phyloP scores from a whole-genome alignment of 1,284 basidiomycete species.

The Ustilago lituana region DNA sequence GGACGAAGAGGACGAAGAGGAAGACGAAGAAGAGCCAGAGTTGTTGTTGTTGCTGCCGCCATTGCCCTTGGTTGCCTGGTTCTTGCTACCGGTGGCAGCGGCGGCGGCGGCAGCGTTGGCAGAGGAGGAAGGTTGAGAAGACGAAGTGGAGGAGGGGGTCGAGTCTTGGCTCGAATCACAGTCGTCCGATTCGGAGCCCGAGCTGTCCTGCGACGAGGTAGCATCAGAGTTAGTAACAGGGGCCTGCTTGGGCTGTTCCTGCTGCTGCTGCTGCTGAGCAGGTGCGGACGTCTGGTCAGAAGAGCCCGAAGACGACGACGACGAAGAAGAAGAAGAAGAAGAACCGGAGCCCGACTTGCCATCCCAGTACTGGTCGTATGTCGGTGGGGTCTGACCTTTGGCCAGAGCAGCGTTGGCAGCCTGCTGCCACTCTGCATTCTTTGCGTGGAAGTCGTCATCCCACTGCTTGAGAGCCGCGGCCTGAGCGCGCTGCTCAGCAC shows the following conservation, averaged over 20 bases:
- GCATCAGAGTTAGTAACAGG: neutral
- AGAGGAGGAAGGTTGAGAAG: neutral
- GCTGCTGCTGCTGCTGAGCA: slow-evolving; percentile 1
- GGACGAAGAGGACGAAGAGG: slow-evolving; percentile 58
- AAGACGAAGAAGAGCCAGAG: slow-evolving; percentile 45
- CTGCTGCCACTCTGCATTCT: slow-evolving; percentile 56
- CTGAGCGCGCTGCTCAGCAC: slow-evolving; percentile 38
- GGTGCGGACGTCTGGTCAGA: slow-evolving; percentile 22
- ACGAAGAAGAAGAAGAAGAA: slow-evolving; percentile 64
- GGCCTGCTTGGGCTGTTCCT: neutral
- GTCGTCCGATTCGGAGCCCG: slow-evolving; percentile 18
- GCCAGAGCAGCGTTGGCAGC: slow-evolving; percentile 47
- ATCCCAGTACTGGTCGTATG: slow-evolving; percentile 44
- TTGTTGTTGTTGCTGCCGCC: neutral
- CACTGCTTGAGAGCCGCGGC: slow-evolving; percentile 37
- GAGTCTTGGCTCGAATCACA: slow-evolving; percentile 10
- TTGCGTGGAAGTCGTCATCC: slow-evolving; percentile 48
- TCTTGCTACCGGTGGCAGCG: slow-evolving; percentile 34
- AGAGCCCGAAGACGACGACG: slow-evolving; percentile 60
- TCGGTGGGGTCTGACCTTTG: slow-evolving; percentile 47
- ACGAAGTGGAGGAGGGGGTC: slow-evolving; percentile 1
- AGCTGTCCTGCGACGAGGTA: slow-evolving; percentile 14
- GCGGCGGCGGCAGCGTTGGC: slow-evolving; percentile 19
- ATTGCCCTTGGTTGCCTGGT: slow-evolving; percentile 16
- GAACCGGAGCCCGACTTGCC: slow-evolving; percentile 26